Evolutionary conservation across 352 stramenopile genomes (phyloP).

Genomic region (Phytopythium montanum): DNA sequence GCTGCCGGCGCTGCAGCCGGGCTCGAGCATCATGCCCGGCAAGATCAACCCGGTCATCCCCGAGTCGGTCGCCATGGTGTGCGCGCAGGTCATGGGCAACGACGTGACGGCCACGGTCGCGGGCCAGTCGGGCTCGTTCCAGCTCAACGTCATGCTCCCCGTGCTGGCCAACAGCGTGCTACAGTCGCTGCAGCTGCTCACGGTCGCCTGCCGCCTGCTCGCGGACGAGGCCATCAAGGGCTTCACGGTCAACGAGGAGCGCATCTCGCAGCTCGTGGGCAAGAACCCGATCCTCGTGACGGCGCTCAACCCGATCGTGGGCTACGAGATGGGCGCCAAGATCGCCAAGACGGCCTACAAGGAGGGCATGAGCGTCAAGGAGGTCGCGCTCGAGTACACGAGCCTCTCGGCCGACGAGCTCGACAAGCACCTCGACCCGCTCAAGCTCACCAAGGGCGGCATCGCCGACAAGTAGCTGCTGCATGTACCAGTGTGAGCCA

Average conservation of each 20-base stretch:
- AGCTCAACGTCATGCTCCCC: constrained; percentile 62
- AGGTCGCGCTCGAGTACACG: constrained; percentile 41
- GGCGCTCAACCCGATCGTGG: constrained; percentile 51
- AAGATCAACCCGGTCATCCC: constrained; percentile 93
- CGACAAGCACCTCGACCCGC: constrained; percentile 47
- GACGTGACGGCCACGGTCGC: constrained; percentile 50
- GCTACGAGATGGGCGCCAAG: constrained; percentile 51
- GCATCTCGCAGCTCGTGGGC: constrained; percentile 42
- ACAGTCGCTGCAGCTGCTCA: constrained; percentile 38
- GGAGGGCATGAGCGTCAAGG: constrained; percentile 43
- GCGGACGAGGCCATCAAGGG: constrained; percentile 41
- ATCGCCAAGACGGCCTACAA: constrained; percentile 62
- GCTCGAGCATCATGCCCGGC: constrained; percentile 95
- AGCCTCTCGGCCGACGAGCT: constrained; percentile 41
- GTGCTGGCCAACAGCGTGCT: constrained; percentile 50
- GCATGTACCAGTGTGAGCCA: too few species aligned
- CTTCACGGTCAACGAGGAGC: constrained; percentile 38
- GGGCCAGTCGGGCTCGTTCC: constrained; percentile 44
- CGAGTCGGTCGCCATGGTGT: constrained; percentile 54
- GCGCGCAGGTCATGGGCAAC: constrained; percentile 54
- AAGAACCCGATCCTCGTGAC: constrained; percentile 60
- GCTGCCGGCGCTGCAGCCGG: constrained; percentile 90
- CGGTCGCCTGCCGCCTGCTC: constrained; percentile 33
- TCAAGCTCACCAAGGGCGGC: constrained; percentile 39
- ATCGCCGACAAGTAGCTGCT: constrained; percentile 34